Percentiles rank a stretch among this genome's conserved stretches.
These are phyloP conservation scores for Canna indica DNA, from an alignment of 176 grass and related monocot species.

Conservation along the genomic window DNA sequence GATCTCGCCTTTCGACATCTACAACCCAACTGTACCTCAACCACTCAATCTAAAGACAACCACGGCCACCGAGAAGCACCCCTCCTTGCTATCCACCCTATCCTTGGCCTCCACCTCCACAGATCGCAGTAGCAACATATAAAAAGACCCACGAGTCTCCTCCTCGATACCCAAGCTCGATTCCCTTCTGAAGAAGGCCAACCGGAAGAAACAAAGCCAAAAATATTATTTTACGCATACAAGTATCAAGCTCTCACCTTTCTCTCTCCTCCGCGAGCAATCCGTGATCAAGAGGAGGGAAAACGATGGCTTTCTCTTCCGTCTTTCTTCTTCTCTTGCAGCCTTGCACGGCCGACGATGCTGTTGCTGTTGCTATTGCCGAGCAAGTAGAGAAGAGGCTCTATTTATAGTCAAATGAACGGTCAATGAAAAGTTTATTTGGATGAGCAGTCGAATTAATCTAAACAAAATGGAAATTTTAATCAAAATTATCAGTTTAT, in stretches of 20 bases:
- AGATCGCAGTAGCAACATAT: not conserved
- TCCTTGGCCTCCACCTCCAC: not conserved
- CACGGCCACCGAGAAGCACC: not conserved
- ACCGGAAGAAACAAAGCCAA: not conserved
- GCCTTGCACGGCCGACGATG: not conserved
- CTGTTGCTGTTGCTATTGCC: not conserved
- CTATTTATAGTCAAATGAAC: not conserved
- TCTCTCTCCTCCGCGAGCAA: not conserved
- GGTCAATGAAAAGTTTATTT: too few relatives aligned
- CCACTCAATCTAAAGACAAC: not conserved
- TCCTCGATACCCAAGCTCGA: not conserved
- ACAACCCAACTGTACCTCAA: not conserved
- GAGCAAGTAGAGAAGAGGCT: not conserved
- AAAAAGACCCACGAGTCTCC: not conserved
- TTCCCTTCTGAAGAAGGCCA: not conserved
- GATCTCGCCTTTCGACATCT: not conserved
- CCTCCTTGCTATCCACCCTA: not conserved
- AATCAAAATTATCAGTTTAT: too few relatives aligned
- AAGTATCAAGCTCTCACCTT: constrained; percentile 2
- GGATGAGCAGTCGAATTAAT: too few relatives aligned
- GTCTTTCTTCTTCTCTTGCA: too few relatives aligned
- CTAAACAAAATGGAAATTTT: too few relatives aligned
- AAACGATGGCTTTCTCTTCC: not conserved
- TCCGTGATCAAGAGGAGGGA: not conserved
- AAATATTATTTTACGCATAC: not conserved